Base-by-base conservation (phyloP, 202 grass and related monocot species). In the Carex arenaria region DNA sequence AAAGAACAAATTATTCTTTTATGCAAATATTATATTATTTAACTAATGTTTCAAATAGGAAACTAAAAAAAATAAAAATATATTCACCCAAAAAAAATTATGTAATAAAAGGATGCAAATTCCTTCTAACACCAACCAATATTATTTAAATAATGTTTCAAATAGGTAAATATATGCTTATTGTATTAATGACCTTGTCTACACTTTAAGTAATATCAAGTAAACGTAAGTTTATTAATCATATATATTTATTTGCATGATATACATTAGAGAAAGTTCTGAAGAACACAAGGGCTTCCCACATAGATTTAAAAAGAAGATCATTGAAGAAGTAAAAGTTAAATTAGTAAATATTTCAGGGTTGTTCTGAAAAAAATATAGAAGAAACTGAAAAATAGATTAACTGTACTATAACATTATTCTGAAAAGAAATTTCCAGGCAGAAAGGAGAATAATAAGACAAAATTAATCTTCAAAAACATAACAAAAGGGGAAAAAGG, bases 101-200 rank as follows among this genome's bases (percentile, higher is more conserved):
- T 36, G 52, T 17, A 59, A 20, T 78, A 38, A 53, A 53, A 78
- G 59, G 28, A 78, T 59, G 14, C 13, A 31, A 18, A 30, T 30
- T 74, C 22, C 47, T 51, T 3, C 5, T 53, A 74, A 13, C 11
- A 51, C 71, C 71, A 74, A 74, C 14, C 65, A 74, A 53, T 52
- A 54, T 15, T 38, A 38, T 38, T 38, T 38, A 38, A 38, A 1
- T 38, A 38, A 38, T 38, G 36, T 38, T 5, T 38, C 36, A 38
- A 5, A 34, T 34, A 34, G 32, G 45, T 49, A 49, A 11, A 8
- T 32, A 30, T 31, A 76, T 76, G 5, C 19, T 55, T 34, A 76
- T 54, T 76, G 51, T 10, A 36, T 78, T 78, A 60, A 78, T 59
- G 7, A 59, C 9, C 73, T 78, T 78, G 53, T 28, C 17, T 77